Evolutionary conservation across 805 yeast species (phyloP).

Genomic region (Diddensiella caesifluorescens): DNA sequence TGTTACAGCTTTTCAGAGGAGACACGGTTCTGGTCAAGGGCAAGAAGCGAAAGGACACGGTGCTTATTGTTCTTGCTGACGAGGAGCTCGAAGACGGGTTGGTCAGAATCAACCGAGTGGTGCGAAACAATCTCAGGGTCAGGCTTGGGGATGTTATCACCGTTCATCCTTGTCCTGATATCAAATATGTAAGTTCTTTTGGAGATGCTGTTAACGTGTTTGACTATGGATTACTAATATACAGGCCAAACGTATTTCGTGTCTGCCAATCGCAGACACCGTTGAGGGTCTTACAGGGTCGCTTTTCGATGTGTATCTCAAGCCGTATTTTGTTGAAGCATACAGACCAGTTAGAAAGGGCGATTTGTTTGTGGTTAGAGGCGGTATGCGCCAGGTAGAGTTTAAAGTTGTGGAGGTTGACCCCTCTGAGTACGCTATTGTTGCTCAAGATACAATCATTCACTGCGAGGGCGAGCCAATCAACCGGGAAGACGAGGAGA

Average conservation of each 20-base stretch:
- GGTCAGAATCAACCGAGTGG: constrained; percentile 90
- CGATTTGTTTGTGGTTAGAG: constrained; percentile 92
- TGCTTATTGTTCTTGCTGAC: constrained; percentile 88
- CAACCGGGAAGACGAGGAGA: constrained; percentile 96
- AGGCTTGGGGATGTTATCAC: constrained; percentile 90
- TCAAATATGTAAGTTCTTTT: constrained; percentile 52
- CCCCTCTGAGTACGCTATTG: constrained; percentile 95
- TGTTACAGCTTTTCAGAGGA: constrained; percentile 91
- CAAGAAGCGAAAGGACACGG: constrained; percentile 96
- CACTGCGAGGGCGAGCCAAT: constrained; percentile 99
- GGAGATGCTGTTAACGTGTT: background rate
- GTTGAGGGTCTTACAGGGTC: constrained; percentile 98
- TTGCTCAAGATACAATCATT: constrained; percentile 95
- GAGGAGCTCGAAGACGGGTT: constrained; percentile 96
- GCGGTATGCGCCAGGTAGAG: constrained; percentile 99
- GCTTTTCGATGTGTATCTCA: constrained; percentile 88
- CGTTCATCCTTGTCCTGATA: constrained; percentile 94
- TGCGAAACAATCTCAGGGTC: constrained; percentile 89
- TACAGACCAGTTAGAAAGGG: constrained; percentile 98
- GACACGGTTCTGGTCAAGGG: constrained; percentile 97
- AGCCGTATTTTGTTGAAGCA: constrained; percentile 98
- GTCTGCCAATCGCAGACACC: constrained; percentile 95
- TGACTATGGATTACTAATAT: background rate
- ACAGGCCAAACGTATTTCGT: constrained; percentile 80
- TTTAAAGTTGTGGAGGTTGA: constrained; percentile 98